A percentile compares a stretch with the other conserved stretches of the same genome.
These are phyloP conservation scores for Microsporum ferrugineum DNA, from an alignment of 2,329 filamentous ascomycete species.

Conservation along the genomic window DNA sequence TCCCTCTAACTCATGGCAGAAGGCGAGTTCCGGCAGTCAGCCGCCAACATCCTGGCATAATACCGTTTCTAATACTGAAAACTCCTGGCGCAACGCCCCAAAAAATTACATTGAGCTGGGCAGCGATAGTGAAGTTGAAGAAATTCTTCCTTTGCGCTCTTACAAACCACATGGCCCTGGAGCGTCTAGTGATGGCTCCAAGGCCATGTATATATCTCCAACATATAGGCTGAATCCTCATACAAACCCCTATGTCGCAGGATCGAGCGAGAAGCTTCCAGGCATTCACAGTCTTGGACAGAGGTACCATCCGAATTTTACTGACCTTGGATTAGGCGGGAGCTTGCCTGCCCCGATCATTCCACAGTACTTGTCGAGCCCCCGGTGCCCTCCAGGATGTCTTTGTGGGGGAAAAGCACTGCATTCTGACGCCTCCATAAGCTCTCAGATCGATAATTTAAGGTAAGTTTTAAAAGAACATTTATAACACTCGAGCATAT, in stretches of 20 bases:
- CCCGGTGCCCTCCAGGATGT: neutral
- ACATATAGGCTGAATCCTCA: neutral
- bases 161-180: neutral
- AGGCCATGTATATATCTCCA: neutral
- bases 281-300: neutral
- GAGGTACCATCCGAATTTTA: neutral
- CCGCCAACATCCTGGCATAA: neutral
- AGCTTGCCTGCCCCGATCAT: neutral
- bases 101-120: slow-evolving; percentile 9
- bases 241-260: neutral
- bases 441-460: neutral
- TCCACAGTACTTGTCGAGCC: neutral
- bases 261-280: neutral
- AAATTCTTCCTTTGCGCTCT: neutral
- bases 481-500: neutral
- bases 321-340: neutral
- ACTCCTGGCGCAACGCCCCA: neutral
- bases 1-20: neutral
- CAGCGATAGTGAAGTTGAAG: slow-evolving; percentile 12
- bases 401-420: neutral
- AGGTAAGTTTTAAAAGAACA: neutral
- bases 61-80: neutral
- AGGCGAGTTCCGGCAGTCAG: neutral
- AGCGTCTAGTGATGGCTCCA: neutral
- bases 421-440: neutral